Conservation (phyloP, 2,329 filamentous ascomycete genomes). For the Penicillium sp. region DNA sequence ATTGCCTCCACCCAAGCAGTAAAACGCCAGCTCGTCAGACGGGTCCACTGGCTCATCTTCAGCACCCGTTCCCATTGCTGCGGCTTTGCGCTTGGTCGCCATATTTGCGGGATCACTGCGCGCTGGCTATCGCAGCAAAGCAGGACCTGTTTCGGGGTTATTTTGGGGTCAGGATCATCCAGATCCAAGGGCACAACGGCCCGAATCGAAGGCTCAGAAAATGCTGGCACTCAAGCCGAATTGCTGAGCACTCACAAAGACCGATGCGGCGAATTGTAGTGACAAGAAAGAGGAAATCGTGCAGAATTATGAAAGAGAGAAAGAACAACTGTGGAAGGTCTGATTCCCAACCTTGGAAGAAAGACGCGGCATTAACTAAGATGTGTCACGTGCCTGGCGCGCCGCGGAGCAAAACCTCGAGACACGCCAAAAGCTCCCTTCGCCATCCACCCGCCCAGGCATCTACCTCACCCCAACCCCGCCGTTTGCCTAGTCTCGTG, state of each 20-base stretch:
- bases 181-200: conserved; percentile 7
- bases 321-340: neutral
- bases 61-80: conserved; percentile 65
- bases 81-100: conserved; percentile 91
- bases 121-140: neutral
- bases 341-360: conserved; percentile 3
- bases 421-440: conserved; percentile 22
- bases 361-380: conserved; percentile 19
- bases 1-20: conserved; percentile 91
- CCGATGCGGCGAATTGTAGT: conserved; percentile 2
- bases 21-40: conserved; percentile 89
- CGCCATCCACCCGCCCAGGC: conserved; percentile 13
- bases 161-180: neutral
- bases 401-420: conserved; percentile 30
- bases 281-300: neutral
- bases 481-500: neutral
- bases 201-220: neutral
- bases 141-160: conserved; percentile 2
- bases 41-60: conserved; percentile 89
- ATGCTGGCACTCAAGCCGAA: conserved; percentile 4
- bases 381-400: conserved; percentile 25
- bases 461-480: conserved; percentile 16
- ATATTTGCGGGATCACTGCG: conserved; percentile 52
- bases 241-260: conserved; percentile 4
- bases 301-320: neutral